Base-by-base conservation (phyloP, 495 filamentous ascomycete genomes). In the Bombardia bombarda region DNA sequence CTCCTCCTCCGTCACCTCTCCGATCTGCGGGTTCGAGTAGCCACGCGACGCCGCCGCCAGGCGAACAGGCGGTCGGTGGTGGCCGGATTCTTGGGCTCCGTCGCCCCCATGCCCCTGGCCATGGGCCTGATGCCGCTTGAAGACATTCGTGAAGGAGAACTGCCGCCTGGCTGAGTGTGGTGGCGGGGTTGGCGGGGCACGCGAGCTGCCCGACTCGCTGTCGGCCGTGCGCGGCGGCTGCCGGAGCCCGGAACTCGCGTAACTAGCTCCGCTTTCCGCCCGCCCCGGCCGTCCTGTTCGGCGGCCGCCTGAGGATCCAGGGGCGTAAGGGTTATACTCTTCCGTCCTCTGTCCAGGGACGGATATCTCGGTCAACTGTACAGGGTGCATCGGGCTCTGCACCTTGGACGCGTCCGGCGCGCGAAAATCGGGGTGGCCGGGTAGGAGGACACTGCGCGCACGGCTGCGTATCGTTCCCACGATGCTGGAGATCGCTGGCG, bases 141-240 rank as follows among this genome's bases (percentile, higher is more conserved):
- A 87, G 37, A 92, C 77, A 47, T 80, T 83, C 53, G 90, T 82
- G 72, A 97, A 97, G 21, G 83, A 89, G 67, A 96, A 97, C 58
- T 96, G 88, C 26, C 92, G 80, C 51, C 62, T 65, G n/a, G 70
- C 68, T 33, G 60, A 70, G 64, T 69, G 78, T 41, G 70, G 67
- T 28, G 79, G 72, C 23, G 78, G 72, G 14, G 66, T 66, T 9
- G 73, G 67, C 12, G 58, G 63, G 28, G 54, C 70, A 63, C 26
- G 26, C 66, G 55, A 38, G 70, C 58, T 52, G 66, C 59, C 34
- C 63, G 56, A 42, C 55, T 54, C 14, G 7, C 14, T 18, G 53
- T 57, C 38, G 35, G 43, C 21, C 31, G 21, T 41, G 24, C 10
- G 14, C 35, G 23, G 51, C 28, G 67, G 55, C 35, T 70, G 60